Conservation (phyloP, 805 yeast species). For the Teunomyces atbi region DNA sequence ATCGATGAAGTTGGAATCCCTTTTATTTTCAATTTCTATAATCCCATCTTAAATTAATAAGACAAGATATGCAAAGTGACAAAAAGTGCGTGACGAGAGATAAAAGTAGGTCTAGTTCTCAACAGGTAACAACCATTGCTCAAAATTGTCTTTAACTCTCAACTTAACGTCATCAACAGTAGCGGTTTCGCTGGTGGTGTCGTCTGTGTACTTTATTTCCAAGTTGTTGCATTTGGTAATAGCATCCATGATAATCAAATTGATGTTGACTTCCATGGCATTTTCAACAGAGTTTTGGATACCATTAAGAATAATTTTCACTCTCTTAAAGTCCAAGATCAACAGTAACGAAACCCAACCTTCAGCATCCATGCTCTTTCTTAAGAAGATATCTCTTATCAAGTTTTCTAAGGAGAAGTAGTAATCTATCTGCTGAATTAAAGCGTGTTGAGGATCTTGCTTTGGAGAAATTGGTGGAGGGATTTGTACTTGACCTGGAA, state of each 20-base stretch:
- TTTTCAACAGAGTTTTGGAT: conserved; percentile 33
- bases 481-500: conserved; percentile 27
- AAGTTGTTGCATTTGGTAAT: conserved; percentile 51
- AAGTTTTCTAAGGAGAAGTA: conserved; percentile 88
- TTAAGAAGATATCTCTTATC: conserved; percentile 76
- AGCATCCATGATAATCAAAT: conserved; percentile 49
- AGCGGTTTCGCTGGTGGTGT: conserved; percentile 25
- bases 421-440: conserved; percentile 72
- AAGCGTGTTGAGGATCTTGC: conserved; percentile 45
- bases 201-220: conserved; percentile 43
- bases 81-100: not conserved
- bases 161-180: conserved; percentile 51
- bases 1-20: not conserved
- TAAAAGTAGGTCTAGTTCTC: conserved; percentile 4
- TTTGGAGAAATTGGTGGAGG: conserved; percentile 49
- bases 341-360: conserved; percentile 69
- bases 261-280: conserved; percentile 21
- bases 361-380: conserved; percentile 73
- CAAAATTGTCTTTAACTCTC: conserved; percentile 57
- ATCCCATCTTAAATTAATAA: conserved; percentile 1
- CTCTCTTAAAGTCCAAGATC: conserved; percentile 72
- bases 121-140: conserved; percentile 66
- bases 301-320: conserved; percentile 52
- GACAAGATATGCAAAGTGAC: conserved; percentile 3
- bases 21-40: conserved; percentile 3